Conservation (phyloP, 371 early-diverging fungal species). For the Syncephalis plumigaleata region DNA sequence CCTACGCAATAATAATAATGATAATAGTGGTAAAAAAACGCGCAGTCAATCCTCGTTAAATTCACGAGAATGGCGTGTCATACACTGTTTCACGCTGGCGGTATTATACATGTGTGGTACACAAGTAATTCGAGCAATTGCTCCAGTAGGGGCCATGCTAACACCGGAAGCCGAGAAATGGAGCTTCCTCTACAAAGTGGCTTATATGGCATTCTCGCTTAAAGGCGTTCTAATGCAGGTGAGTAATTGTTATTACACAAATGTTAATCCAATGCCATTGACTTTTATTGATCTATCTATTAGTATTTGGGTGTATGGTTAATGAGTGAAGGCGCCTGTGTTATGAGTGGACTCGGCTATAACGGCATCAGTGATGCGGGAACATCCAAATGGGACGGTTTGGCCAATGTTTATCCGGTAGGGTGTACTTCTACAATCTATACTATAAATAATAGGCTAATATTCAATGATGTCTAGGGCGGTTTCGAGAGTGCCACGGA, state of each 20-base stretch:
- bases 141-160: constrained; percentile 25
- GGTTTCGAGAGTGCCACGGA: constrained; percentile 33
- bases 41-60: background rate
- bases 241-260: no score
- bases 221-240: background rate
- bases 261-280: no score
- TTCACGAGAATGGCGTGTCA: constrained; percentile 17
- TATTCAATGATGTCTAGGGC: constrained; percentile 1
- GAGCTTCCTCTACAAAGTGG: constrained; percentile 16
- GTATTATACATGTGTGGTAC: constrained; percentile 27
- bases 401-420: constrained; percentile 34
- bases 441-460: constrained; percentile 1
- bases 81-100: constrained; percentile 23
- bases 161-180: constrained; percentile 25
- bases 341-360: constrained; percentile 40
- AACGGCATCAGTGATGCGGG: constrained; percentile 33
- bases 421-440: constrained; percentile 3
- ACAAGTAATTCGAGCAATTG: constrained; percentile 24
- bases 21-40: background rate
- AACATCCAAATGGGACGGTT: constrained; percentile 25
- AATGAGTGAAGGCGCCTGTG: constrained; percentile 42
- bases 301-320: constrained; percentile 54
- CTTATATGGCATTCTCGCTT: constrained; percentile 15
- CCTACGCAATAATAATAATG: no score
- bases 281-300: no score